Evolutionary conservation across 1,284 basidiomycete species (phyloP).

Genomic region (Marasmius oreades): DNA sequence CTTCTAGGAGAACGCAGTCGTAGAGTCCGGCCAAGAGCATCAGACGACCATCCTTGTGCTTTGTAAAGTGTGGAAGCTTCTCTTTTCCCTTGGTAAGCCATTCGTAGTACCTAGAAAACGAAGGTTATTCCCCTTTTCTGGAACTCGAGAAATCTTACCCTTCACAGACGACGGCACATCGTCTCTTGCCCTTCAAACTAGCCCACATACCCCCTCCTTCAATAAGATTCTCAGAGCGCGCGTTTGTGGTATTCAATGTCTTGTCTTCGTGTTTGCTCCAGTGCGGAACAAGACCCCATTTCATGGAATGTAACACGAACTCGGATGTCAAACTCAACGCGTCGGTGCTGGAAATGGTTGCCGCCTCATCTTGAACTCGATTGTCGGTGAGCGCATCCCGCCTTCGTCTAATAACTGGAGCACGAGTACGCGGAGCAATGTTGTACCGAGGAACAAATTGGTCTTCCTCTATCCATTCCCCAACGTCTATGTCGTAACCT

Average conservation of each 20-base stretch:
- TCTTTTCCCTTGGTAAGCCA: conserved; percentile 83
- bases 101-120: conserved; percentile 76
- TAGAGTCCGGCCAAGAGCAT: conserved; percentile 91
- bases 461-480: conserved; percentile 61
- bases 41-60: conserved; percentile 58
- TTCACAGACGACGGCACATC: conserved; percentile 78
- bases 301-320: conserved; percentile 69
- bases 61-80: conserved; percentile 79
- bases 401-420: conserved; percentile 58
- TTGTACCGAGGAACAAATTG: conserved; percentile 62
- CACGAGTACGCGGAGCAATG: conserved; percentile 67
- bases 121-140: neutral
- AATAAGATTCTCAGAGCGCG: conserved; percentile 79
- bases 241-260: conserved; percentile 83
- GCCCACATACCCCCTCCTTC: conserved; percentile 79
- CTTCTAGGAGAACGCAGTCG: conserved; percentile 68
- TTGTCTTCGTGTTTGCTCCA: conserved; percentile 77
- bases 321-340: neutral
- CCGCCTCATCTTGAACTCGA: neutral
- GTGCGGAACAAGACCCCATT: conserved; percentile 89
- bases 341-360: neutral
- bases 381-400: neutral
- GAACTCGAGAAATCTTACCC: conserved; percentile 46
- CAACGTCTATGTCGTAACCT: conserved; percentile 39
- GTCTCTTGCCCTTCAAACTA: conserved; percentile 71